A percentile compares a stretch with the other conserved stretches of the same genome.
phyloP scores from a whole-genome alignment of 108 stramenopile species.

The Skeletonema costatum region DNA sequence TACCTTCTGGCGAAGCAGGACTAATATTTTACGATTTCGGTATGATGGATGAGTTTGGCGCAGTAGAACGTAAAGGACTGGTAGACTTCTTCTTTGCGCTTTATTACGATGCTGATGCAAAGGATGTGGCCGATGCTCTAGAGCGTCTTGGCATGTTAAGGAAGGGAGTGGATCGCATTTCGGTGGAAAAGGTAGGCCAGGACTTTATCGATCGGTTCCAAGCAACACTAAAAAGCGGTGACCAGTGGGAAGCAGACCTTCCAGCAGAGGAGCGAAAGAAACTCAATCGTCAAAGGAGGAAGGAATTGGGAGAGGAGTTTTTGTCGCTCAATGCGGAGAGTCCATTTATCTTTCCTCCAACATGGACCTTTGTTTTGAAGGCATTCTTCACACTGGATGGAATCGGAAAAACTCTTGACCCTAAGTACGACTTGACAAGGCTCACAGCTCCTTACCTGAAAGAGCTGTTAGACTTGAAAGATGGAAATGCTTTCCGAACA shows the following conservation, averaged over 20 bases:
- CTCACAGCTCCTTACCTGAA: conserved; percentile 94
- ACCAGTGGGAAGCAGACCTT: conserved; percentile 79
- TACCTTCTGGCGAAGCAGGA: conserved; percentile 67
- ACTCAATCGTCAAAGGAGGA: conserved; percentile 69
- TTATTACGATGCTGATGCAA: conserved; percentile 91
- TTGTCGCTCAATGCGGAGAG: conserved; percentile 87
- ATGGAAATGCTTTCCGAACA: conserved; percentile 89
- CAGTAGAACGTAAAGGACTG: conserved; percentile 75
- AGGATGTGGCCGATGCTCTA: conserved; percentile 90
- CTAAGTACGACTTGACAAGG: conserved; percentile 91
- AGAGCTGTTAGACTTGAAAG: conserved; percentile 93
- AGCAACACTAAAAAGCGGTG: conserved; percentile 71
- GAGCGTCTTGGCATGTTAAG: conserved; percentile 94
- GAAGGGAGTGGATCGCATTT: conserved; percentile 91
- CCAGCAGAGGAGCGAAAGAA: conserved; percentile 77
- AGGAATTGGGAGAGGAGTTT: conserved; percentile 87
- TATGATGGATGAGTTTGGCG: conserved; percentile 97
- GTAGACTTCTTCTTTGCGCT: conserved; percentile 92
- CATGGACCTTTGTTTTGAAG: conserved; percentile 97
- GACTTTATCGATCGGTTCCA: conserved; percentile 96
- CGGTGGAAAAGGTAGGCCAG: conserved; percentile 94
- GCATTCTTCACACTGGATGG: conserved; percentile 98
- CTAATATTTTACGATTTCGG: conserved; percentile 98
- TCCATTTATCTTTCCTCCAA: conserved; percentile 96
- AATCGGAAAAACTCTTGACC: conserved; percentile 95